Evolutionary conservation across 2,329 filamentous ascomycete genomes (phyloP), one percentile per base, ranked within the genome.

Genomic region (Lecanicillium sp.): DNA sequence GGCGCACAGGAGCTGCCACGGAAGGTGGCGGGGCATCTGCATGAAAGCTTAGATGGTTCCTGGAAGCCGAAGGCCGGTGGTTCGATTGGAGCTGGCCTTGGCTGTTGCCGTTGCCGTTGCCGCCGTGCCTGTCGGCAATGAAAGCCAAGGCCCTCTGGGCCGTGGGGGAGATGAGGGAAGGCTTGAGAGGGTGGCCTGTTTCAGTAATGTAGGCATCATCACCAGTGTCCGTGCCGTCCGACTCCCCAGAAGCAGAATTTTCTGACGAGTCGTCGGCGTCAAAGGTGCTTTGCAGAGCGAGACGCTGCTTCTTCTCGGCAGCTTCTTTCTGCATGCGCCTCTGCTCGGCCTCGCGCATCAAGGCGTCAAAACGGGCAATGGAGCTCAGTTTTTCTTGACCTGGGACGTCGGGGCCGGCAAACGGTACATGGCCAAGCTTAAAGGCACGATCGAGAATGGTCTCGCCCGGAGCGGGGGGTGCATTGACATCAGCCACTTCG

Each of bases 401-500:
- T 0, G 74, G 72, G 2, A 71, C 55, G 42, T 75, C 68, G 7
- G 66, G 64, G 10, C 81, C 78, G 2, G 77, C 77, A 5, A 81
- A 81, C 14, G 81, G 81, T 27, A 84, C 82, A 49, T 69, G 79
- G 8, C 77, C 71, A 64, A 84, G 64, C 55, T 82, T 78, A 56
- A 85, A 84, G 0, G 81, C 81, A 32, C 81, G 67, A 58, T 85
- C 81, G n/a, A 84, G 62, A 44, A 85, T 84, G 0, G 81, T 83
- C 62, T 85, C 81, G 14, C 81, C 72, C 2, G 76, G 77, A 1
- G 63, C 65, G 2, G 76, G 73, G 1, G 78, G 77, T 0, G 77
- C 75, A 55, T 69, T 71, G 2, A 73, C 71, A 33, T 72, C 66
- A 2, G 68, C 56, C 8, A 70, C 58, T 11, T 63, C 59, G 11